These are phyloP conservation scores for Taphrina sp. DNA, from an alignment of 1,139 yeast genomes.

Conservation along the genomic window DNA sequence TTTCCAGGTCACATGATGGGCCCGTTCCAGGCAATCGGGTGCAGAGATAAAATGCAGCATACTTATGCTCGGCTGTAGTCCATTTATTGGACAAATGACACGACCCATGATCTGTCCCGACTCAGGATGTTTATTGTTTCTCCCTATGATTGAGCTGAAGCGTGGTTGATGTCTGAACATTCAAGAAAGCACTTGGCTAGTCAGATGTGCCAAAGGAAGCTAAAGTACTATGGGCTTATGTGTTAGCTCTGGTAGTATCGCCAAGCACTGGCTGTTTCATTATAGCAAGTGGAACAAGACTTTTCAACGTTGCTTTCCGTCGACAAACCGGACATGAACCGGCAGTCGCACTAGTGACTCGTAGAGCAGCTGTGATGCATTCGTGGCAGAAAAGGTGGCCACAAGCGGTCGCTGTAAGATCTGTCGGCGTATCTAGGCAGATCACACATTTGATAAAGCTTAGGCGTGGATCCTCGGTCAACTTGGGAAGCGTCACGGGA, in stretches of 20 bases:
- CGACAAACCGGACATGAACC: slow-evolving; percentile 29
- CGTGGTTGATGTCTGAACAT: no score
- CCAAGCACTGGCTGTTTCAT: slow-evolving; percentile 4
- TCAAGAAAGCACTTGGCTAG: background rate
- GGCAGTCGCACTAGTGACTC: slow-evolving; percentile 7
- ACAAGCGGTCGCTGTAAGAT: slow-evolving; percentile 29
- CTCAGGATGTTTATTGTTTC: background rate
- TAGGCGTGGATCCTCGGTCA: slow-evolving; percentile 23
- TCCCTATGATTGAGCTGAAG: background rate
- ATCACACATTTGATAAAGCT: slow-evolving; percentile 26
- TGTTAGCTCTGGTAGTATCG: background rate
- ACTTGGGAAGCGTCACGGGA: slow-evolving; percentile 18
- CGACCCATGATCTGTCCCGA: background rate
- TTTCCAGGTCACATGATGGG: no score
- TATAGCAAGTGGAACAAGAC: slow-evolving; percentile 18
- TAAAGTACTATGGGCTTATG: background rate
- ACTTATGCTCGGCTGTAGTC: no score
- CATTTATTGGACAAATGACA: no score
- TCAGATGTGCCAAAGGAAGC: no score
- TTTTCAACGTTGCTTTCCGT: slow-evolving; percentile 13
- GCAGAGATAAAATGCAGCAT: no score
- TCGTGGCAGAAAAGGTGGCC: slow-evolving; percentile 29
- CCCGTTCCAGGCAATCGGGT: no score
- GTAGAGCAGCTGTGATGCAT: slow-evolving; percentile 10
- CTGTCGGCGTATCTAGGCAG: slow-evolving; percentile 29